Evolutionary conservation across 495 filamentous ascomycete genomes (phyloP).

Genomic region (Trichoderma parareesei): DNA sequence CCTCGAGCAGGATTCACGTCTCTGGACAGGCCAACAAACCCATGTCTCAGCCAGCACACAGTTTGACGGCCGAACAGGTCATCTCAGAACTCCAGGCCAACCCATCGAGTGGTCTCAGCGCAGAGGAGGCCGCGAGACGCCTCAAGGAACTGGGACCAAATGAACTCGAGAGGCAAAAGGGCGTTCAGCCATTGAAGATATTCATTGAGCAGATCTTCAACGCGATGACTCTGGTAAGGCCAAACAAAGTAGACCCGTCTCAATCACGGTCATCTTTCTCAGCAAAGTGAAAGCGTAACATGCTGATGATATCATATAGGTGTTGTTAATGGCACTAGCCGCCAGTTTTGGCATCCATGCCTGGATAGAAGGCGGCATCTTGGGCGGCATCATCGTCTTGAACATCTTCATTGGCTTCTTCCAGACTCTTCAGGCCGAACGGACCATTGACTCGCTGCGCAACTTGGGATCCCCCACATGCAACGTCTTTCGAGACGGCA

Average conservation of each 20-base stretch:
- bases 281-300: background rate
- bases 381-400: conserved; percentile 26
- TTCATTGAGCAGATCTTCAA: conserved; percentile 52
- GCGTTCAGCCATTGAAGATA: conserved; percentile 61
- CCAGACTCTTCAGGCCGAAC: conserved; percentile 27
- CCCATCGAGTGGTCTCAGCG: conserved; percentile 50
- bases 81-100: conserved; percentile 46
- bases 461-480: conserved; percentile 48
- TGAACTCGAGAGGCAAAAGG: conserved; percentile 48
- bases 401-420: conserved; percentile 40
- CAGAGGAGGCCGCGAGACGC: conserved; percentile 45
- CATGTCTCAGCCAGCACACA: conserved; percentile 52
- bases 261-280: background rate
- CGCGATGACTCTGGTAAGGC: conserved; percentile 44
- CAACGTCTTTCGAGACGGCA: conserved; percentile 49
- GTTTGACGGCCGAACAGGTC: conserved; percentile 41
- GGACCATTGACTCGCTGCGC: conserved; percentile 9
- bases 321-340: conserved; percentile 18
- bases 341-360: conserved; percentile 38
- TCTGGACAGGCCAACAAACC: conserved; percentile 36
- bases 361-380: conserved; percentile 60
- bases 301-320: conserved; percentile 3
- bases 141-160: conserved; percentile 53
- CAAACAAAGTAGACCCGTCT: background rate
- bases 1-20: conserved; percentile 22